Evolutionary conservation across 129 eudicot genomes (phyloP).

Genomic region (Flaveria brownii): DNA sequence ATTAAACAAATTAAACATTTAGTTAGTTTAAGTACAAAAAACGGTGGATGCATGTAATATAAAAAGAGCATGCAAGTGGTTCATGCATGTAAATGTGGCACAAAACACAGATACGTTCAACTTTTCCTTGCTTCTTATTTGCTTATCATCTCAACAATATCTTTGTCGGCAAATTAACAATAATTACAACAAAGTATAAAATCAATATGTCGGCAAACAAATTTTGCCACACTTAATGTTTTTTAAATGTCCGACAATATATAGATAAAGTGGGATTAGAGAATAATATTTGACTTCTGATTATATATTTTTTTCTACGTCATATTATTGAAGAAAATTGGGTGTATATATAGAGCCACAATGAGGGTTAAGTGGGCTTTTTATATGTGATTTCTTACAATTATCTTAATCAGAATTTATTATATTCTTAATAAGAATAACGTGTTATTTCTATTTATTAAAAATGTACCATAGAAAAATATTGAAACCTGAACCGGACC

Average conservation of each 20-base stretch:
- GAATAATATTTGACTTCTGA: background rate
- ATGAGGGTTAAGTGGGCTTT: no score
- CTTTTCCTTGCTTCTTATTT: background rate
- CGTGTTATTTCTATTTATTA: no score
- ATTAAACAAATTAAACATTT: background rate
- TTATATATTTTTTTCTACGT: background rate
- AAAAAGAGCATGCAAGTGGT: background rate
- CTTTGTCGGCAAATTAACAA: constrained; percentile 28
- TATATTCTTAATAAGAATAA: no score
- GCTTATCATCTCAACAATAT: constrained; percentile 3
- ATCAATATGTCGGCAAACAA: constrained; percentile 19
- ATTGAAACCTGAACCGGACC: no score
- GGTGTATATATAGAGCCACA: background rate
- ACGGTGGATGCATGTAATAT: background rate
- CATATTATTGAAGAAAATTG: background rate
- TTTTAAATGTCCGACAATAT: background rate
- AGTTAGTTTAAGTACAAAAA: constrained; percentile 8
- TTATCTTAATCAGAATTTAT: no score
- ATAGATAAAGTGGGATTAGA: background rate
- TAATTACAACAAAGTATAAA: constrained; percentile 16
- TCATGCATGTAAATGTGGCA: constrained; percentile 9
- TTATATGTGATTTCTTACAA: no score
- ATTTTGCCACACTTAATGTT: background rate
- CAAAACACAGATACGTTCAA: constrained; percentile 15
- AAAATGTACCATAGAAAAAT: no score